Evolutionary conservation across 2,329 filamentous ascomycete species (phyloP), one percentile per base, ranked within the genome.

Genomic region (Xylariaceae sp.): DNA sequence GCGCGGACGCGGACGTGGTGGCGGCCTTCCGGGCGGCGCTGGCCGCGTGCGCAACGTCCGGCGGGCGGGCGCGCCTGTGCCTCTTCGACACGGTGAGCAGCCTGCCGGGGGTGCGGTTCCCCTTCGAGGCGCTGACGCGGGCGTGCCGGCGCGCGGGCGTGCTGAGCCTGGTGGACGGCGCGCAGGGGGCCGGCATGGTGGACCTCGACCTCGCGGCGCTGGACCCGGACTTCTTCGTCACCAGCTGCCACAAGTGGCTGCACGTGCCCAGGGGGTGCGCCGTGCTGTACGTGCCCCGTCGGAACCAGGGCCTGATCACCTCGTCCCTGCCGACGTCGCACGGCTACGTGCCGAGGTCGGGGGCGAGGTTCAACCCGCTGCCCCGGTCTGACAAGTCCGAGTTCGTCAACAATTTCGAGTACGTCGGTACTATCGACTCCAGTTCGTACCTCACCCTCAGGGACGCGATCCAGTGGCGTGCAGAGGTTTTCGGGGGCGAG

Each of bases 201-300:
- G 66, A 72, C 1, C 57, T 95, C 6, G 75, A 93, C 56, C 60
- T 95, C 11, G 43, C 53, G 0, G 56, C 60, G 4, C 61, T 88
- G 3, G 74, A 88, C 42, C 80, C 87, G 0, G 89, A 95, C 57
- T 95, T 94, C 61, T 85, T 93, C 51, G 72, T 90, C 11, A 81
- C 72, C 35, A 95, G 95, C 56, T 85, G 79, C 47, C 85, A 94
- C 64, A 94, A 94, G 65, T 96, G 90, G 90, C 75, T 95, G 6
- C 80, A 77, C 51, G 75, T 77, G 1, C 90, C 89, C 1, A 77
- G 89, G 19, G 82, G 80, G 12, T 88, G 83, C 53, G 87, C 87
- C 3, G 65, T 92, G 4, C 75, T 95, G 44, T 83, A 93, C 58
- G 83, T 92, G 1, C 83, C 88, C 0, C 39, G 67, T 13, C 71